Percentiles rank a stretch among this genome's conserved stretches.
Conservation (phyloP, 1,284 basidiomycete genomes). For the Austroboletus rostrupii region DNA sequence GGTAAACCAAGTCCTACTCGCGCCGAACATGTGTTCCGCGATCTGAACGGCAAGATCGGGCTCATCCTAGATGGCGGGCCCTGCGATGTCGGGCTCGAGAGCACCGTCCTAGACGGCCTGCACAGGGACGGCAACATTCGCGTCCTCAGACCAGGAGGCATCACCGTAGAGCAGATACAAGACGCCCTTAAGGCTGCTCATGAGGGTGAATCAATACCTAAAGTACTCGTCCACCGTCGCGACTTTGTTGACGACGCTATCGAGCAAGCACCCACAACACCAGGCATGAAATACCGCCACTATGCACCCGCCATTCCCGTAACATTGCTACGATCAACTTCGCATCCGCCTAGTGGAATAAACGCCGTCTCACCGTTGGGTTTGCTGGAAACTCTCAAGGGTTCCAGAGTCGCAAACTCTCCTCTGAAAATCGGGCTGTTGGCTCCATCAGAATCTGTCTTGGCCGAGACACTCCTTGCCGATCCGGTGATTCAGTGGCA, state of each 20-base stretch:
- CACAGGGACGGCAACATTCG: slow-evolving; percentile 70
- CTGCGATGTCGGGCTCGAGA: slow-evolving; percentile 90
- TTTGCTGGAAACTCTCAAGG: slow-evolving; percentile 42
- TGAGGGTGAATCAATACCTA: slow-evolving; percentile 37
- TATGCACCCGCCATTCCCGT: slow-evolving; percentile 90
- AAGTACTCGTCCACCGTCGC: slow-evolving; percentile 70
- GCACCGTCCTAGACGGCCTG: slow-evolving; percentile 91
- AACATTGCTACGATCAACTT: slow-evolving; percentile 61
- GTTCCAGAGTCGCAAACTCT: slow-evolving; percentile 8
- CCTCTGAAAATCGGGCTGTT: slow-evolving; percentile 63
- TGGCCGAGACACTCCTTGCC: slow-evolving; percentile 41
- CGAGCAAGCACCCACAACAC: slow-evolving; percentile 84
- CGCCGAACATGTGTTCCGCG: slow-evolving; percentile 82
- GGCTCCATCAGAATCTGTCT: slow-evolving; percentile 59
- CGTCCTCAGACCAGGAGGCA: slow-evolving; percentile 87
- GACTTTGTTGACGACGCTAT: slow-evolving; percentile 66
- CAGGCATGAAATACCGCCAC: slow-evolving; percentile 99
- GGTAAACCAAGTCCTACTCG: slow-evolving; percentile 92
- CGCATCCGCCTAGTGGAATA: slow-evolving; percentile 35
- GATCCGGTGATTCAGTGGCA: slow-evolving; percentile 47
- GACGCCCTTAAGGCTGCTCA: slow-evolving; percentile 48
- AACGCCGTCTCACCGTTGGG: slow-evolving; percentile 29
- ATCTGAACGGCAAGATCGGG: slow-evolving; percentile 71
- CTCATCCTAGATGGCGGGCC: slow-evolving; percentile 92
- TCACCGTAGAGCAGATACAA: slow-evolving; percentile 87